Evolutionary conservation across 208 protist genomes (phyloP).

Genomic region (Strigomonas culicis): DNA sequence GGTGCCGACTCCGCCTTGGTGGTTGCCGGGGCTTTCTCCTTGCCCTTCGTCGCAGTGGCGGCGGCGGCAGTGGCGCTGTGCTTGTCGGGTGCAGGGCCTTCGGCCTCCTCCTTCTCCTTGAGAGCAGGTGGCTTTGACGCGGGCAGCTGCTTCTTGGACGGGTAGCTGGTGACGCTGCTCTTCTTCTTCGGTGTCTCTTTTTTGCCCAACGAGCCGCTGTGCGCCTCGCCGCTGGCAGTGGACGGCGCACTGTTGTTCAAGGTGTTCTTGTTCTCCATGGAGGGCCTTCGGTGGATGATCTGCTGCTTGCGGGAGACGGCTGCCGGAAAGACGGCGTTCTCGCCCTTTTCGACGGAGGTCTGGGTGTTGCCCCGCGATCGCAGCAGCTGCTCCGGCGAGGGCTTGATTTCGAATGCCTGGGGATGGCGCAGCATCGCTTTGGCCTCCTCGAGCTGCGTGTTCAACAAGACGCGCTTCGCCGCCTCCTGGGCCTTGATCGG

Average conservation of each 20-base stretch:
- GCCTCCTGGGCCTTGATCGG: not conserved
- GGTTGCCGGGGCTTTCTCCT: not conserved
- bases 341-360: conserved; percentile 5
- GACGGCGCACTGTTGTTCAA: not conserved
- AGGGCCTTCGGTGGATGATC: not conserved
- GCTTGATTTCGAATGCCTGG: not conserved
- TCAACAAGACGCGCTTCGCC: not conserved
- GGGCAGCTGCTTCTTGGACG: too few species aligned
- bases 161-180: too few species aligned
- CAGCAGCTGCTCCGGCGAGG: not conserved
- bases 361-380: not conserved
- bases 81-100: not conserved
- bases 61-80: too few species aligned
- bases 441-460: not conserved
- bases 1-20: too few species aligned
- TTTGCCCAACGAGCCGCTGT: too few species aligned
- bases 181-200: too few species aligned
- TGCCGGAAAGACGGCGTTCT: not conserved
- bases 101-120: not conserved
- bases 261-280: conserved; percentile 13
- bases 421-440: conserved; percentile 1
- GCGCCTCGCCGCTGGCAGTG: too few species aligned
- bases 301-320: not conserved
- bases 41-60: too few species aligned
- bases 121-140: not conserved